Evolutionary conservation across 2,329 filamentous ascomycete genomes (phyloP), one percentile per base, ranked within the genome.

Genomic region (Myriangium duriaei): DNA sequence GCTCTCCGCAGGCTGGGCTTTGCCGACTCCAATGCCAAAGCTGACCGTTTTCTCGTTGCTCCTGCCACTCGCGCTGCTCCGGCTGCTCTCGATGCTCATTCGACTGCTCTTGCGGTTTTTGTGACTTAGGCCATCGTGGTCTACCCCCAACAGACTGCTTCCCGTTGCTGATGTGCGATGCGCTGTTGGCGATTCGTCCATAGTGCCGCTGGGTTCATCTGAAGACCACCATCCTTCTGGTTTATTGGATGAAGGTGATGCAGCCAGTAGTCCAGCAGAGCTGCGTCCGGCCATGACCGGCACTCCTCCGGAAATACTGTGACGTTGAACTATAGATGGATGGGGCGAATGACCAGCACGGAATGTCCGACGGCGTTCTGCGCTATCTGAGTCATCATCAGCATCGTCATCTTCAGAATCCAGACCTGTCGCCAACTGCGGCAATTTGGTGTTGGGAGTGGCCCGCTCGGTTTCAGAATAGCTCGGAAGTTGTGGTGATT

Each of bases 1-100:
- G 2, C 41, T 41, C 17, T 43, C 43, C 2, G 37, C 43, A 9
- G 33, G 32, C 5, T 14, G 10, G 1, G 38, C 35, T 16, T 45
- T 45, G 7, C 35, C 35, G 3, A 38, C 36, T 3, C 40, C 43
- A 13, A 17, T 11, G 26, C 37, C 17, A 43, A 41, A 36, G 4
- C 32, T 28, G 32, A 41, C 5, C 7, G 21, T 26, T n/a, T 26
- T 35, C 38, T 11, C 33, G 32, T 21, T 39, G 26, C 41, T 45
- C 4, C 39, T 35, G 30, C 36, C 34, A 2, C 16, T 30, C 2
- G 19, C 31, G 12, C 38, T 34, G 9, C 41, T 43, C 5, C 43
- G 38, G 7, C 40, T 18, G 18, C 43, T 45, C 10, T 45, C 43
- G 19, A 41, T 35, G 24, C 43, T 45, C 28, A 37, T 33, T n/a